phyloP scores from a whole-genome alignment of 1,284 basidiomycete species.

The Puccinia polysora region DNA sequence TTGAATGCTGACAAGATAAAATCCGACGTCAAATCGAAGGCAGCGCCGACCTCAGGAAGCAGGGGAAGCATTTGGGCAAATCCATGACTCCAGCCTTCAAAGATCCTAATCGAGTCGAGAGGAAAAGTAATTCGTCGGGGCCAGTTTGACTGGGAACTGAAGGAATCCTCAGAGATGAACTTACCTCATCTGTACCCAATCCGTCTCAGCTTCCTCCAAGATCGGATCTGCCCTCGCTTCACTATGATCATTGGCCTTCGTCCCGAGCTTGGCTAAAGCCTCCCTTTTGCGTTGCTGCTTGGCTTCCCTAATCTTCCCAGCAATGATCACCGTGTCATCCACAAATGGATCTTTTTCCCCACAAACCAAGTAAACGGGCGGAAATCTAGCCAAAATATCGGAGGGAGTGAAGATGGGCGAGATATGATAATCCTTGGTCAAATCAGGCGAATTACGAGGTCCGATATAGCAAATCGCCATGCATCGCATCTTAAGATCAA shows the following conservation, averaged over 20 bases:
- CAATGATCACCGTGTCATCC: slow-evolving; percentile 88
- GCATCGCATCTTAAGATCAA: slow-evolving; percentile 73
- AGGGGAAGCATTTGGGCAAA: slow-evolving; percentile 88
- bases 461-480: slow-evolving; percentile 98
- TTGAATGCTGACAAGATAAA: slow-evolving; percentile 40
- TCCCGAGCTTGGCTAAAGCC: slow-evolving; percentile 60
- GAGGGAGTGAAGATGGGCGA: slow-evolving; percentile 86
- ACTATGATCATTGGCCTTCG: slow-evolving; percentile 54
- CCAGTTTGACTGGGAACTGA: slow-evolving; percentile 64
- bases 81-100: slow-evolving; percentile 60
- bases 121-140: no score
- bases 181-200: slow-evolving; percentile 84
- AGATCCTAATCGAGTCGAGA: slow-evolving; percentile 21
- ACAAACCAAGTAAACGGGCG: slow-evolving; percentile 67
- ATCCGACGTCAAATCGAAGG: slow-evolving; percentile 41
- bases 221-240: slow-evolving; percentile 55
- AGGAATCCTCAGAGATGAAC: slow-evolving; percentile 52
- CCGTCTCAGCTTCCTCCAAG: slow-evolving; percentile 71
- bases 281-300: slow-evolving; percentile 73
- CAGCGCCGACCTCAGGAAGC: slow-evolving; percentile 63
- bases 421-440: slow-evolving; percentile 87
- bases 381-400: slow-evolving; percentile 80
- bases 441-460: slow-evolving; percentile 83
- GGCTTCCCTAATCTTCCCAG: slow-evolving; percentile 84
- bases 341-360: slow-evolving; percentile 91